Evolutionary conservation across 148 eudicot species (phyloP), one percentile per base, ranked within the genome.

Genomic region (Limonium bicolor): DNA sequence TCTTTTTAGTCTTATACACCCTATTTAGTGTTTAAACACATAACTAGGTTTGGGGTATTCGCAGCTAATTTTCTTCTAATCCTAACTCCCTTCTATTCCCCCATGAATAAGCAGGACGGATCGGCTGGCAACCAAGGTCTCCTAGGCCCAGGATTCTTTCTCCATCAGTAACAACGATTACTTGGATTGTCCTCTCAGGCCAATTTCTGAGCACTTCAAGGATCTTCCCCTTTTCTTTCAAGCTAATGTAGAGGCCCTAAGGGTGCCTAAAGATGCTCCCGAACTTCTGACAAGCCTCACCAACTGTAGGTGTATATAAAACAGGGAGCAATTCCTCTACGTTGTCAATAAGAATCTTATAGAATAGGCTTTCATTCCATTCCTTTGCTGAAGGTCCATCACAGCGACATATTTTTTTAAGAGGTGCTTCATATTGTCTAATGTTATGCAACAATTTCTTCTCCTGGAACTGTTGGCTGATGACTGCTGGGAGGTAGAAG

Each of bases 331-430:
- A 73, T 56, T 83, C 94, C 41, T 88, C 97, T 23, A 88, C 97
- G 56, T 83, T 70, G 55, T 88, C 87, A 32, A 88, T 70, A 2
- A 88, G 92, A 73, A 88, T 90, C 77, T 77, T 77, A 75, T 88
- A 88, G 59, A 88, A 88, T 47, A 88, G 61, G 60, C 84, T 80
- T 50, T 88, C 97, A 34, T 88, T 88, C 60, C 92, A 70, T 62
- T 83, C 97, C 97, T 83, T 55, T 84, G 95, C 97, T 80, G 68
- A 22, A 88, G 84, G 62, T 83, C 94, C 94, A 83, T 83, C 79
- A 88, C 21, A 45, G 97, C 83, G 74, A 68, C 56, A 61, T 88
- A 83, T 54, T 73, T 80, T 62, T 88, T 95, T 94, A 60, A 88
- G 59, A 11, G 97, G 97, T 64, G 77, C 54, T 50, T 83, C 77